A percentile compares a stretch with the other conserved stretches of the same genome.
phyloP scores from a whole-genome alignment of 768 basidiomycete species.

The Kwoniella newhampshirensis region DNA sequence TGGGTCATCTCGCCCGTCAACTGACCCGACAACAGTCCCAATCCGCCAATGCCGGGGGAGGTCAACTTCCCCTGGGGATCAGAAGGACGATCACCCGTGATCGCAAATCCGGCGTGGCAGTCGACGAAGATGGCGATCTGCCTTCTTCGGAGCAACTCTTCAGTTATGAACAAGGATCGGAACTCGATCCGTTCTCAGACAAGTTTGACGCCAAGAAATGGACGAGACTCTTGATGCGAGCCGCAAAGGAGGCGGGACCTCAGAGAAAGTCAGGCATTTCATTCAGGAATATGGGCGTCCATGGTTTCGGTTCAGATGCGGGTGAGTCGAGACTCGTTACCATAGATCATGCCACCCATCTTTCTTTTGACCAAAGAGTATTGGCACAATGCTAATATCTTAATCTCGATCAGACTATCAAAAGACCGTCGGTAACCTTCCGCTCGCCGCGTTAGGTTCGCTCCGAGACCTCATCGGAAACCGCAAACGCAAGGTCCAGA shows the following conservation, averaged over 20 bases:
- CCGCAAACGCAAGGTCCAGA: constrained; percentile 53
- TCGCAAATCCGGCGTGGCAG: no score
- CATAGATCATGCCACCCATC: not conserved
- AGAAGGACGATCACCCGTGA: no score
- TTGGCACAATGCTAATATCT: not conserved
- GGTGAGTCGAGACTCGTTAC: constrained; percentile 26
- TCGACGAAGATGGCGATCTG: no score
- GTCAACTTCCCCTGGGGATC: no score
- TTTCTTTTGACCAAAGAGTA: not conserved
- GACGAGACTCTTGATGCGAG: constrained; percentile 47
- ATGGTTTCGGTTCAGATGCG: constrained; percentile 48
- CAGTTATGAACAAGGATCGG: constrained; percentile 42
- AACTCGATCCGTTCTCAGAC: constrained; percentile 53
- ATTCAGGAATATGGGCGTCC: constrained; percentile 54
- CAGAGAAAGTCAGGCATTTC: constrained; percentile 49
- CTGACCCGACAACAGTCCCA: no score
- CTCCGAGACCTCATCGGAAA: constrained; percentile 33
- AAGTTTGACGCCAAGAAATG: constrained; percentile 54
- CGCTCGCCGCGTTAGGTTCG: constrained; percentile 27
- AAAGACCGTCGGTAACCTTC: constrained; percentile 55
- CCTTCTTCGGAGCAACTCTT: no score
- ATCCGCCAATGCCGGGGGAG: no score
- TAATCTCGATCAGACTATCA: constrained; percentile 54
- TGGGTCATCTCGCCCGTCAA: no score
- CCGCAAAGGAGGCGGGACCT: constrained; percentile 13